These are phyloP conservation scores for Achlya hypogyna DNA, from an alignment of 352 stramenopile genomes.

Conservation along the genomic window DNA sequence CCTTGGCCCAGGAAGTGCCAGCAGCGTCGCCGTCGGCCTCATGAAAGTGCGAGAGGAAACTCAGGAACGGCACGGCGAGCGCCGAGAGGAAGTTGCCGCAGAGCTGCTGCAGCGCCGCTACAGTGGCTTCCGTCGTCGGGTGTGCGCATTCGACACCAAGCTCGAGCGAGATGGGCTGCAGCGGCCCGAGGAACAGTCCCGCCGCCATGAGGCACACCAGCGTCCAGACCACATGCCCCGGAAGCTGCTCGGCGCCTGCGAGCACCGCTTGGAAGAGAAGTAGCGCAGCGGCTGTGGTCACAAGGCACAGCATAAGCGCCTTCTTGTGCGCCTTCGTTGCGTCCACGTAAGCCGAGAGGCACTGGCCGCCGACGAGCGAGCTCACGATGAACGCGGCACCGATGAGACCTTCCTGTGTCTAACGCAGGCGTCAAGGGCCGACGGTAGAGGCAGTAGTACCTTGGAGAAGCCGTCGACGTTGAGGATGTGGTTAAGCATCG, in stretches of 20 bases:
- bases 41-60: slow-evolving; percentile 31
- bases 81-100: slow-evolving; percentile 70
- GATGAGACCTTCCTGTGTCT: slow-evolving; percentile 46
- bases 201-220: slow-evolving; percentile 36
- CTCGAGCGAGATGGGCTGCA: slow-evolving; percentile 62
- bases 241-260: not conserved
- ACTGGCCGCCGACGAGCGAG: slow-evolving; percentile 51
- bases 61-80: slow-evolving; percentile 43
- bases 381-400: slow-evolving; percentile 62
- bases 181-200: slow-evolving; percentile 45
- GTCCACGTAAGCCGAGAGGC: slow-evolving; percentile 63
- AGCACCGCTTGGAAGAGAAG: slow-evolving; percentile 36
- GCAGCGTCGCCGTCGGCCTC: slow-evolving; percentile 27
- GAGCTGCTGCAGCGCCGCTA: slow-evolving; percentile 64
- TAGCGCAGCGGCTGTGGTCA: slow-evolving; percentile 37
- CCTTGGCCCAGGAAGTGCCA: slow-evolving; percentile 19
- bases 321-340: slow-evolving; percentile 44
- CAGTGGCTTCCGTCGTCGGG: slow-evolving; percentile 62
- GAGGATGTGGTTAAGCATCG: slow-evolving; percentile 60
- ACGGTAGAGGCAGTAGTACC: not conserved
- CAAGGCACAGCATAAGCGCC: slow-evolving; percentile 41
- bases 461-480: slow-evolving; percentile 52
- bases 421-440: not conserved
- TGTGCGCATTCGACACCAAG: slow-evolving; percentile 57
- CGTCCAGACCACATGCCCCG: slow-evolving; percentile 28